Percentiles rank a stretch among this genome's conserved stretches.
These are phyloP conservation scores for Cucumis sativus DNA, from an alignment of 306 rosid genomes.

Conservation along the genomic window DNA sequence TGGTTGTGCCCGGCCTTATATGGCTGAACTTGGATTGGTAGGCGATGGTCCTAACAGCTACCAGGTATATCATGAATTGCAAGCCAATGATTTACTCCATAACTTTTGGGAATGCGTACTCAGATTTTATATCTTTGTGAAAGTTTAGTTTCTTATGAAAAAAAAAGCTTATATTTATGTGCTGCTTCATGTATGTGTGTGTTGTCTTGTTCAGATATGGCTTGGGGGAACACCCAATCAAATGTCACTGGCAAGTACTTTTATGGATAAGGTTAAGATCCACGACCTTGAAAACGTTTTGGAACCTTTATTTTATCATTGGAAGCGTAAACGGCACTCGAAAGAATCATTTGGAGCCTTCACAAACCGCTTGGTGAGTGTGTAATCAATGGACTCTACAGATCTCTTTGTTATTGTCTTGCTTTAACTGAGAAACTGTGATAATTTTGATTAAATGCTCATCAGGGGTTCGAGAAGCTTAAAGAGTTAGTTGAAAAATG, in stretches of 20 bases:
- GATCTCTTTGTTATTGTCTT: background rate
- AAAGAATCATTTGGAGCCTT: slow-evolving; percentile 88
- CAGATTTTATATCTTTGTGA: background rate
- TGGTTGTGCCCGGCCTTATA: slow-evolving; percentile 93
- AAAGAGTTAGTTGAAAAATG: slow-evolving; percentile 65
- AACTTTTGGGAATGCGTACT: background rate
- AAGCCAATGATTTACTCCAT: background rate
- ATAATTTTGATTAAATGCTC: background rate
- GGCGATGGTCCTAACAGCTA: slow-evolving; percentile 99
- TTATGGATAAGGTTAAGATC: slow-evolving; percentile 88
- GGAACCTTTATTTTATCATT: slow-evolving; percentile 79
- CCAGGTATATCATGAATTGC: slow-evolving; percentile 50
- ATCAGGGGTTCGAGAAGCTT: slow-evolving; percentile 87
- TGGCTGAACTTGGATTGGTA: slow-evolving; percentile 97
- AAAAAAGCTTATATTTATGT: background rate
- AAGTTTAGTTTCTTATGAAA: no score
- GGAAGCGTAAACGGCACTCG: slow-evolving; percentile 85
- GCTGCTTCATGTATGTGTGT: background rate
- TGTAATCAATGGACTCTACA: background rate
- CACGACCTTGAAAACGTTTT: slow-evolving; percentile 82
- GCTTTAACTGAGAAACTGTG: background rate
- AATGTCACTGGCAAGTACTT: slow-evolving; percentile 60
- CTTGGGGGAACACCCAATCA: slow-evolving; percentile 86
- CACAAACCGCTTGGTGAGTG: slow-evolving; percentile 60
- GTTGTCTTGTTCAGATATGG: slow-evolving; percentile 46